Evolutionary conservation across 2,329 filamentous ascomycete genomes (phyloP).

Genomic region (Sclerotinia trifoliorum): DNA sequence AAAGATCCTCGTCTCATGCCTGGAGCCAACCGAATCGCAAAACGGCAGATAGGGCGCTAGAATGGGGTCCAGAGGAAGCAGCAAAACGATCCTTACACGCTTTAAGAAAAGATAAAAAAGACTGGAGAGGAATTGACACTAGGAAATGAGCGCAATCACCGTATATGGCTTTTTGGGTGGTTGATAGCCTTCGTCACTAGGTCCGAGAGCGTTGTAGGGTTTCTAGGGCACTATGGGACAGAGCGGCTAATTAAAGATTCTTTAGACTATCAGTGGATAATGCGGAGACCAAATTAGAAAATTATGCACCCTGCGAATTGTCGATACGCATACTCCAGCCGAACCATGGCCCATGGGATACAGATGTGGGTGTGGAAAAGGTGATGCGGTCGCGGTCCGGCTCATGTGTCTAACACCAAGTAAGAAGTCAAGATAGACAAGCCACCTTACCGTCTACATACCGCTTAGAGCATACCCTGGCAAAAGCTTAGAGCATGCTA

Average conservation of each 20-base stretch:
- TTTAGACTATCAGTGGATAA: constrained; percentile 47
- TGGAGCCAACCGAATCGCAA: constrained; percentile 19
- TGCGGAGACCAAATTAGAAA: constrained; percentile 37
- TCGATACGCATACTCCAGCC: constrained; percentile 42
- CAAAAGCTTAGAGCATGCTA: constrained; percentile 17
- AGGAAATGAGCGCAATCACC: constrained; percentile 32
- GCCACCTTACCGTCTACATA: constrained; percentile 40
- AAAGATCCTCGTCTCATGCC: constrained; percentile 17
- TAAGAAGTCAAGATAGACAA: constrained; percentile 32
- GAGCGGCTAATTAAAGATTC: constrained; percentile 46
- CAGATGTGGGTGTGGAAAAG: constrained; percentile 37
- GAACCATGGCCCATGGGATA: constrained; percentile 43
- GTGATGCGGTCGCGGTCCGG: constrained; percentile 49
- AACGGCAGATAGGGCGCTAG: constrained; percentile 34
- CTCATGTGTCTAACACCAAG: constrained; percentile 38
- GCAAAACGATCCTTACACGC: constrained; percentile 34
- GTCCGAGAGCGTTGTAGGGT: constrained; percentile 30
- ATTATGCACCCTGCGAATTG: constrained; percentile 15
- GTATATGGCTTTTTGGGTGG: constrained; percentile 42
- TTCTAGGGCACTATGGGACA: constrained; percentile 33
- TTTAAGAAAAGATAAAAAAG: constrained; percentile 29
- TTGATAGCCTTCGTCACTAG: constrained; percentile 32
- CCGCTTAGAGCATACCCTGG: constrained; percentile 40
- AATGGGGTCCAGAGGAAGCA: constrained; percentile 35
- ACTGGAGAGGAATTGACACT: constrained; percentile 37